A percentile compares a stretch with the other conserved stretches of the same genome.
These are phyloP conservation scores for Apophysomyces ossiformis DNA, from an alignment of 371 early-diverging fungal genomes.

Conservation along the genomic window DNA sequence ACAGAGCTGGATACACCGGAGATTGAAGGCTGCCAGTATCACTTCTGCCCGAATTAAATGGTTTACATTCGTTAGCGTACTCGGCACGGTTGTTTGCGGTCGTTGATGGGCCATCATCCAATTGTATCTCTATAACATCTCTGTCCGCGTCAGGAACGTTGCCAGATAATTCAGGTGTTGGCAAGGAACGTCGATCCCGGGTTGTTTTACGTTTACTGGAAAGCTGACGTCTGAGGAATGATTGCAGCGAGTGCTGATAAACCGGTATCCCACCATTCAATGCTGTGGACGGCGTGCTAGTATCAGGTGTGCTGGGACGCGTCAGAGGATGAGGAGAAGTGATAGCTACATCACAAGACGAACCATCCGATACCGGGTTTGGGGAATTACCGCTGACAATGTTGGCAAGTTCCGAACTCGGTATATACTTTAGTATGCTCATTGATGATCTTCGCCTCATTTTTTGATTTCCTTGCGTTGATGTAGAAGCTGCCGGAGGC, in stretches of 20 bases:
- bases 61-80: too few species aligned
- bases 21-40: neutral
- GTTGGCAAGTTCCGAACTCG: slow-evolving; percentile 31
- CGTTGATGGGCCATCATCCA: slow-evolving; percentile 20
- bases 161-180: slow-evolving; percentile 5
- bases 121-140: slow-evolving; percentile 33
- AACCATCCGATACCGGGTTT: slow-evolving; percentile 29
- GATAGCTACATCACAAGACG: slow-evolving; percentile 15
- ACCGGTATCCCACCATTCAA: slow-evolving; percentile 4
- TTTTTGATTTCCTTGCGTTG: slow-evolving; percentile 13
- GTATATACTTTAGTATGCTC: slow-evolving; percentile 33
- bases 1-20: slow-evolving; percentile 28
- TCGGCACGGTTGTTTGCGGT: neutral
- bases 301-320: slow-evolving; percentile 7
- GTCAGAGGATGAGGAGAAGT: neutral
- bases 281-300: slow-evolving; percentile 8
- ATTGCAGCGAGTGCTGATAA: slow-evolving; percentile 32
- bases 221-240: slow-evolving; percentile 25
- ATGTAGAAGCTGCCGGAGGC: neutral
- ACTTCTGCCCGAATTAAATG: neutral
- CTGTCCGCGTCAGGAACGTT: slow-evolving; percentile 25
- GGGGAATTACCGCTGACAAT: slow-evolving; percentile 36
- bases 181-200: slow-evolving; percentile 9
- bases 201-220: slow-evolving; percentile 23
- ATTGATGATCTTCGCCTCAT: slow-evolving; percentile 34